A percentile compares a stretch with the other conserved stretches of the same genome.
phyloP scores from a whole-genome alignment of 169 alveolate species.

The Plasmodium malariae region DNA sequence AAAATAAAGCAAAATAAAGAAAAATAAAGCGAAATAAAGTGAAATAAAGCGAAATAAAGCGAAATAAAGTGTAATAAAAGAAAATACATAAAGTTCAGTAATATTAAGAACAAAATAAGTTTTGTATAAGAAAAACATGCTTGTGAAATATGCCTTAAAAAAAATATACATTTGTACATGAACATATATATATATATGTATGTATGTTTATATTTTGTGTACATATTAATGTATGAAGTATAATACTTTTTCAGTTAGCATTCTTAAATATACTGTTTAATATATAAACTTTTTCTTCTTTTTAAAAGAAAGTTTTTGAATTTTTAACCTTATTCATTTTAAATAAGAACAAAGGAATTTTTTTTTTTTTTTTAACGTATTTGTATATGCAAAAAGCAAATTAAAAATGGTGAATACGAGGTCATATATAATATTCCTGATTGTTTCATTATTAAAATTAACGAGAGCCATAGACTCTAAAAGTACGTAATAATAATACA shows the following conservation, averaged over 20 bases:
- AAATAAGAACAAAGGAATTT: not conserved
- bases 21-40: too few species aligned
- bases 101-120: not conserved
- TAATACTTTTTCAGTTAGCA: not conserved
- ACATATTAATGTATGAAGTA: not conserved
- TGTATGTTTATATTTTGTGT: not conserved
- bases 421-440: constrained; percentile 7
- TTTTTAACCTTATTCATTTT: not conserved
- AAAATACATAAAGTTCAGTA: not conserved
- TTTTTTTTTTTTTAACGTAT: constrained; percentile 12
- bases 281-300: not conserved
- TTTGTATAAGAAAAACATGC: not conserved
- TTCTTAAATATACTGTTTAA: not conserved
- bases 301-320: not conserved
- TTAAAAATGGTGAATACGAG: constrained; percentile 30
- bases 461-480: constrained; percentile 27
- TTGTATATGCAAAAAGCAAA: constrained; percentile 17
- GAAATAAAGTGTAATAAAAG: too few species aligned
- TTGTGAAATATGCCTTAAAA: not conserved
- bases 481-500: constrained; percentile 21
- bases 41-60: not conserved
- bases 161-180: not conserved
- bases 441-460: constrained; percentile 27
- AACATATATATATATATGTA: not conserved
- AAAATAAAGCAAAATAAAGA: too few species aligned